Conservation (phyloP, 805 yeast genomes). For the Sugiyamaella lignohabitans region DNA sequence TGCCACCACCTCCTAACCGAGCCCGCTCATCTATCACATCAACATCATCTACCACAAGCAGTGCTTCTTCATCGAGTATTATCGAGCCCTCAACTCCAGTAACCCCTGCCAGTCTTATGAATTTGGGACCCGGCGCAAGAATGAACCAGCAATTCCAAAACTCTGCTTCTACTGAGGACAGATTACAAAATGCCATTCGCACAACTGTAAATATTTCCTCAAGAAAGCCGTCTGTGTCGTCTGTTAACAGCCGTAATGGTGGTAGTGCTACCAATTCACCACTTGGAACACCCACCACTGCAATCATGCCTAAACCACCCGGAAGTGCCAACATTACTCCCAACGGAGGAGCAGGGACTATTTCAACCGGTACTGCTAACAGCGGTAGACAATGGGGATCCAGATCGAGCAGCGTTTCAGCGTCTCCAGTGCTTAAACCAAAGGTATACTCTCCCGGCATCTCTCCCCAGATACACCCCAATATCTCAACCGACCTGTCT, state of each 20-base stretch:
- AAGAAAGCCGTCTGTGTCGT: constrained; percentile 3
- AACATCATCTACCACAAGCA: background rate
- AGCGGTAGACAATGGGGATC: constrained; percentile 8
- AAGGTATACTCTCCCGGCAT: constrained; percentile 21
- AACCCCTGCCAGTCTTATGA: constrained; percentile 32
- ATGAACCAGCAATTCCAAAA: background rate
- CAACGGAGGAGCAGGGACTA: constrained; percentile 12
- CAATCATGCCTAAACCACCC: constrained; percentile 15
- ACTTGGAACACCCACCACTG: constrained; percentile 10
- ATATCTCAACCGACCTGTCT: constrained; percentile 13
- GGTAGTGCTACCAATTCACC: constrained; percentile 10
- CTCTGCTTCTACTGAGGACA: constrained; percentile 12
- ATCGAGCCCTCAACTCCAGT: constrained; percentile 22
- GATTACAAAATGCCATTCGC: constrained; percentile 18
- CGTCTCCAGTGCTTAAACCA: constrained; percentile 25
- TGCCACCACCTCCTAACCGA: constrained; percentile 17
- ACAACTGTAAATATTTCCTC: constrained; percentile 17
- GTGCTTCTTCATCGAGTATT: constrained; percentile 2
- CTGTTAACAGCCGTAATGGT: constrained; percentile 3
- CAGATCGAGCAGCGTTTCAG: constrained; percentile 11
- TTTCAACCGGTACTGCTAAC: constrained; percentile 4
- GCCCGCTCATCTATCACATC: background rate
- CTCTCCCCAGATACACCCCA: constrained; percentile 21
- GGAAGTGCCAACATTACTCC: constrained; percentile 9
- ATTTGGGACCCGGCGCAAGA: constrained; percentile 14